Base-by-base conservation (phyloP, 2,329 filamentous ascomycete species). In the Ilyonectria destructans region DNA sequence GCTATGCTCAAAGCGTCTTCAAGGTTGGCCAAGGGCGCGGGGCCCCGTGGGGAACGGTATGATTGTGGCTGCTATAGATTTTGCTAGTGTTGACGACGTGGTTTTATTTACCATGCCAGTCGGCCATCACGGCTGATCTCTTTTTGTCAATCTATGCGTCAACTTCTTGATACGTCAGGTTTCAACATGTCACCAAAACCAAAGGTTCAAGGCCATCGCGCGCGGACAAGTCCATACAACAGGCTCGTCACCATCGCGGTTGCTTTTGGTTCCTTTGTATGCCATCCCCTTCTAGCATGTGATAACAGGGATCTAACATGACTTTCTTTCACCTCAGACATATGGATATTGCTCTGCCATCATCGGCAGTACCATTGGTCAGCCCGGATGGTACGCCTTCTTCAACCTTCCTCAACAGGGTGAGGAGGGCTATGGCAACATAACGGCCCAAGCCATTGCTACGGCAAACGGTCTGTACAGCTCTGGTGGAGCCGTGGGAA, bases 331-430 rank as follows among this genome's bases (percentile, higher is more conserved):
- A 13, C 29, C 31, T 45, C 1, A 61, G 84, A 86, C 85, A 2
- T 87, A 87, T 68, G 85, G 85, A 23, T 87, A 87, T 69, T 83
- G 81, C 59, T 80, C 85, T 9, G 86, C 85, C 2, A 82, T 87
- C 43, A 87, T 87, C 43, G 80, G 82, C 45, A 85, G 83, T 63
- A 87, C 85, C 17, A 86, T 87, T 59, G 86, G 86, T 9, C 85
- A 87, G 62, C 84, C 85, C 4, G 85, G 85, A 68, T 87, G 85
- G 84, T 87, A 85, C 71, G 67, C 74, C 19, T 87, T 82, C 75
- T 87, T 88, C 71, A 71, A 84, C 49, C 80, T 87, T 10, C 85
- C 85, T 1, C 68, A 67, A 12, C 75, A 81, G 35, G 83, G 82
- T 13, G 79, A 85, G 62, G 76, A 78, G 0, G 85, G 84, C 57